These are phyloP conservation scores for Lichtheimia ramosa DNA, from an alignment of 371 early-diverging fungal species.

Conservation along the genomic window DNA sequence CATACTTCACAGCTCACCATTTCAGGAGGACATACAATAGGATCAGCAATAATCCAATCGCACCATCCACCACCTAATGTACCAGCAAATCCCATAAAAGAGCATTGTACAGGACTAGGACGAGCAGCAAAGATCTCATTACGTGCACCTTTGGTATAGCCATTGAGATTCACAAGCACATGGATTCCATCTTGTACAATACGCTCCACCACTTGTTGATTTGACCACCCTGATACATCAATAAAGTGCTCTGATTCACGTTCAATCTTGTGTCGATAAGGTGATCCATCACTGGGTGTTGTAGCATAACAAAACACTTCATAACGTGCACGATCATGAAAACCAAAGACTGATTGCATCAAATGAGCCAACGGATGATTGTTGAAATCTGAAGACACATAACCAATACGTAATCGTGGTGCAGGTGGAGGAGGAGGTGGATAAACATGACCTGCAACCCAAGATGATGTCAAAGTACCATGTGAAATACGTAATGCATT, in stretches of 20 bases:
- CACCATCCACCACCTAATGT: slow-evolving; percentile 90
- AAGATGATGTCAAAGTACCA: slow-evolving; percentile 61
- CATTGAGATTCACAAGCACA: slow-evolving; percentile 87
- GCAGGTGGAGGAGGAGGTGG: slow-evolving; percentile 77
- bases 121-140: slow-evolving; percentile 94
- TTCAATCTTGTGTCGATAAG: slow-evolving; percentile 84
- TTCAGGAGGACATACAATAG: slow-evolving; percentile 85
- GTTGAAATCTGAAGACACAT: slow-evolving; percentile 90
- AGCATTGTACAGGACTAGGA: slow-evolving; percentile 85
- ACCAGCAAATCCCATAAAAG: slow-evolving; percentile 94
- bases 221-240: slow-evolving; percentile 76
- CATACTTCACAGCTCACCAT: slow-evolving; percentile 75
- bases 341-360: slow-evolving; percentile 93
- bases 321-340: slow-evolving; percentile 75
- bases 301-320: slow-evolving; percentile 84
- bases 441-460: slow-evolving; percentile 72
- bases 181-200: slow-evolving; percentile 81
- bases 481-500: slow-evolving; percentile 83
- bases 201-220: slow-evolving; percentile 76
- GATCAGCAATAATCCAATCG: slow-evolving; percentile 90
- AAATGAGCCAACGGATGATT: slow-evolving; percentile 91
- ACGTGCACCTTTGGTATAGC: slow-evolving; percentile 92
- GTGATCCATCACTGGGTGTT: slow-evolving; percentile 75
- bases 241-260: slow-evolving; percentile 74
- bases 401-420: slow-evolving; percentile 75